Percentiles rank a stretch among this genome's conserved stretches.
Conservation (phyloP, 495 filamentous ascomycete species). For the Aspergillus biplanus region DNA sequence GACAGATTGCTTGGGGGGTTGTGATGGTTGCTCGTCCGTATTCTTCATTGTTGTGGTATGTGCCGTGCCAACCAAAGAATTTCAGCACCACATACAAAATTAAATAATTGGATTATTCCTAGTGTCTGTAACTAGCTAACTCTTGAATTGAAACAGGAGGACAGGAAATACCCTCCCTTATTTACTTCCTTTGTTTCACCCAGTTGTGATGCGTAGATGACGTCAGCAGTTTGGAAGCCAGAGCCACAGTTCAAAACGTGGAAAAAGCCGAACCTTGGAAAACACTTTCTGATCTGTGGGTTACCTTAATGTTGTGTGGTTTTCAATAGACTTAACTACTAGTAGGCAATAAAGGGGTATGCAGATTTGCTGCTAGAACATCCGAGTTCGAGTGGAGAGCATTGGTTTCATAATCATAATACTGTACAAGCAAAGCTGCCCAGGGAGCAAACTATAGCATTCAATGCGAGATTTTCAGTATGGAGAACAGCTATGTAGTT, state of each 20-base stretch:
- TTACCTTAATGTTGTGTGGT: no score
- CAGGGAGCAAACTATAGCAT: no score
- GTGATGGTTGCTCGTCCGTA: slow-evolving; percentile 33
- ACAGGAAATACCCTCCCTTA: neutral
- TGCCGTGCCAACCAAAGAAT: neutral
- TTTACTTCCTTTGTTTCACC: neutral
- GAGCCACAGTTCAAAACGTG: neutral
- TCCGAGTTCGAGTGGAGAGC: no score
- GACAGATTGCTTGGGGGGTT: slow-evolving; percentile 56
- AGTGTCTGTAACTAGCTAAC: neutral
- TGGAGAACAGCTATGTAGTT: no score
- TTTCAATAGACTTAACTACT: no score
- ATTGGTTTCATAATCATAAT: no score
- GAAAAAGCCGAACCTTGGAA: slow-evolving; percentile 21
- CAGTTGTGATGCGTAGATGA: slow-evolving; percentile 14
- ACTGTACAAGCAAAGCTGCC: no score
- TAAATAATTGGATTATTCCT: neutral
- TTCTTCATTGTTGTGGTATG: slow-evolving; percentile 14
- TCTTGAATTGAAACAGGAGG: neutral
- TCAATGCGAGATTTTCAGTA: no score
- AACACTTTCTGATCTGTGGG: slow-evolving; percentile 39
- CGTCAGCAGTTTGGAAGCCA: slow-evolving; percentile 5
- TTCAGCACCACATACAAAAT: neutral
- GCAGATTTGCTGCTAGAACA: no score
- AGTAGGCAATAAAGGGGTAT: no score